Evolutionary conservation across 2,329 filamentous ascomycete species (phyloP).

Genomic region (Aspergillus unguis): DNA sequence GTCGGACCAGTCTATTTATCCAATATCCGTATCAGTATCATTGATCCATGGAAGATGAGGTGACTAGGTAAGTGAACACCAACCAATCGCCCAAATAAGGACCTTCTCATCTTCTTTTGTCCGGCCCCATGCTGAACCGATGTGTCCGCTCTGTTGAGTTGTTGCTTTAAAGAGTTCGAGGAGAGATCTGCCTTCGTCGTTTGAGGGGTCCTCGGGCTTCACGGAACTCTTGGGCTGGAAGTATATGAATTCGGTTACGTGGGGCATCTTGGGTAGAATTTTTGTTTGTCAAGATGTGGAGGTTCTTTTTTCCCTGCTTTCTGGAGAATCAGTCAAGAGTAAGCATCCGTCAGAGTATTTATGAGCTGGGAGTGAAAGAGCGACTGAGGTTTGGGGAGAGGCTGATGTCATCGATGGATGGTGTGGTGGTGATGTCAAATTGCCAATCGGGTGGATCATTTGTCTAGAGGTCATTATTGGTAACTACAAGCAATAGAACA

Average conservation of each 20-base stretch:
- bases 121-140: constrained; percentile 37
- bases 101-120: constrained; percentile 35
- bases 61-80: not conserved
- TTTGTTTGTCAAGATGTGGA: not conserved
- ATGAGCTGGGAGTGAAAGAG: not conserved
- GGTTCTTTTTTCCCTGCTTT: no score
- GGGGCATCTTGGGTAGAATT: constrained; percentile 22
- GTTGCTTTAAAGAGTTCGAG: constrained; percentile 26
- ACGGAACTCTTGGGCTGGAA: constrained; percentile 37
- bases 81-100: constrained; percentile 39
- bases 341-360: no score
- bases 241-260: constrained; percentile 36
- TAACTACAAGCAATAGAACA: not conserved
- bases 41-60: not conserved
- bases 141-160: constrained; percentile 34
- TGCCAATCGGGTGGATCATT: not conserved
- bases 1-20: constrained; percentile 32
- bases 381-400: not conserved
- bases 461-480: not conserved
- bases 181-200: constrained; percentile 35
- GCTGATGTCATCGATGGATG: constrained; percentile 6
- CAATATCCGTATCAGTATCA: not conserved
- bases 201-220: constrained; percentile 37
- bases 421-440: constrained; percentile 4
- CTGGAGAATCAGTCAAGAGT: no score